Evolutionary conservation across 352 stramenopile genomes (phyloP), one percentile per base, ranked within the genome.

Genomic region (Phytophthora melonis): DNA sequence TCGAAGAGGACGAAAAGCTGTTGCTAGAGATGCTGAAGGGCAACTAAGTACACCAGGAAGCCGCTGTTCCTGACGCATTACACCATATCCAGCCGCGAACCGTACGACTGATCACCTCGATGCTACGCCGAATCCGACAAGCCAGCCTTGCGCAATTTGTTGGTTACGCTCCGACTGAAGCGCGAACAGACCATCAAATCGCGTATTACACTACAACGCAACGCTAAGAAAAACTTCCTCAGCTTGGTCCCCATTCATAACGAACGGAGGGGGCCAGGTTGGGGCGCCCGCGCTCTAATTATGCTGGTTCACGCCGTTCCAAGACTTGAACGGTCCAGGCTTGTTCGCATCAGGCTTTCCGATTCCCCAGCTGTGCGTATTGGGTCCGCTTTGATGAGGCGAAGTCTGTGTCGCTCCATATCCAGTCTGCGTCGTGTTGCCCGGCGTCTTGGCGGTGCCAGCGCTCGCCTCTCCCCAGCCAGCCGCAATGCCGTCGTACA

Each of bases 21-120:
- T 25, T 25, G 23, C 23, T 25, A 25, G 23, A 25, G 23, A 25
- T 25, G 23, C 23, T 25, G 23, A 25, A 25, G 23, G 1, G 23
- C 23, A 25, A 25, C 23, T 2, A 25, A 25, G 2, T 25, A 25
- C 23, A 32, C 57, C 0, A 87, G 82, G 53, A 69, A 68, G 25
- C 79, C 83, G 21, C 76, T 84, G 25, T 91, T 88, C 58, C 50
- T 87, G 25, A 91, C 80, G 14, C 80, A 87, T 49, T 91, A 89
- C 66, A 88, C 81, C 23, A 91, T 89, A 61, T 86, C 79, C 4
- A 89, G 78, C 57, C 82, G 88, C 67, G 74, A 63, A 65, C 74
- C 60, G 71, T 79, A 65, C 30, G 27, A 50, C 36, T 79, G 21
- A 27, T 63, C 59, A n/a, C 78, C 81, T 1, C 69, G 65, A 41